A percentile compares a stretch with the other conserved stretches of the same genome.
phyloP scores from a whole-genome alignment of 1,139 yeast genomes.

The Hemisphaericaspora xylanilytica region DNA sequence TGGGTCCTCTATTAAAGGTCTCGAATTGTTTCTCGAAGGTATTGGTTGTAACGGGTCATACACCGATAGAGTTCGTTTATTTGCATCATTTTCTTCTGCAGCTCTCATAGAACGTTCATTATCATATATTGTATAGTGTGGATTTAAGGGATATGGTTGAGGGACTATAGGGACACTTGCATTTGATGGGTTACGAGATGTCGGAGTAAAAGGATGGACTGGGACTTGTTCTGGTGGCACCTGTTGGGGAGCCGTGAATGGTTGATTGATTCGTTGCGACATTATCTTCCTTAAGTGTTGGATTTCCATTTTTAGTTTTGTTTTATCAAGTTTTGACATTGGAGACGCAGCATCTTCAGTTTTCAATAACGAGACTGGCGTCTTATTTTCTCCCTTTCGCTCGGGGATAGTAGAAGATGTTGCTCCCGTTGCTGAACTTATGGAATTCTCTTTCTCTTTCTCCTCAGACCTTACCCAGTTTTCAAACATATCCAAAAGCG shows the following conservation, averaged over 20 bases:
- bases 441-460: not conserved
- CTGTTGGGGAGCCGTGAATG: slow-evolving; percentile 8
- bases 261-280: slow-evolving; percentile 7
- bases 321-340: slow-evolving; percentile 11
- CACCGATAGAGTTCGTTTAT: slow-evolving; percentile 25
- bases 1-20: slow-evolving; percentile 12
- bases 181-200: slow-evolving; percentile 19
- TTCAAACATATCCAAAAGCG: slow-evolving; percentile 47
- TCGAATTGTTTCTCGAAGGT: slow-evolving; percentile 18
- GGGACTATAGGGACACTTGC: slow-evolving; percentile 25
- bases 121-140: slow-evolving; percentile 32
- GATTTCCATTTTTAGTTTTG: slow-evolving; percentile 4
- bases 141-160: slow-evolving; percentile 38
- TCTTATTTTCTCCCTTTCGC: slow-evolving; percentile 5
- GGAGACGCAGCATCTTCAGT: slow-evolving; percentile 16
- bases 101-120: slow-evolving; percentile 10
- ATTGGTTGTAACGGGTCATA: slow-evolving; percentile 36
- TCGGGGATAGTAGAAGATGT: slow-evolving; percentile 1
- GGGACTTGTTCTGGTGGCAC: slow-evolving; percentile 9
- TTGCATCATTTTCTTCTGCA: slow-evolving; percentile 5
- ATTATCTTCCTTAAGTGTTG: slow-evolving; percentile 6
- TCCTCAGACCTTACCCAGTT: slow-evolving; percentile 16
- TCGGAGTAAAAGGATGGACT: slow-evolving; percentile 8
- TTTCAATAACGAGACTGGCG: slow-evolving; percentile 2
- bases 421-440: too few relatives aligned